Evolutionary conservation across 768 basidiomycete genomes (phyloP), one percentile per base, ranked within the genome.

Genomic region (Tylopilus felleus): DNA sequence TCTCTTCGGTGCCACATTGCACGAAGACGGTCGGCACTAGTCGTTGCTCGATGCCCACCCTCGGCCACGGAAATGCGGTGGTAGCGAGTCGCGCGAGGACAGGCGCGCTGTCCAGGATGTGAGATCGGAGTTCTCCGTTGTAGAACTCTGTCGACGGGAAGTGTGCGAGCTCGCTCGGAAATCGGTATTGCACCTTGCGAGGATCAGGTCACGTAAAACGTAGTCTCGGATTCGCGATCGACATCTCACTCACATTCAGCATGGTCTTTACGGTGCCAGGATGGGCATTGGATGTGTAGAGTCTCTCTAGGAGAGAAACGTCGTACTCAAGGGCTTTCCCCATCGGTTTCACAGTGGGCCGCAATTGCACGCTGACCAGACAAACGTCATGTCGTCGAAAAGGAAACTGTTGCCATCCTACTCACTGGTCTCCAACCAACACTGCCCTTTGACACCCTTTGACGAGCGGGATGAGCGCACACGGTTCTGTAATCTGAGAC

Each of bases 381-480:
- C 4, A 12, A 8, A 22, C 22, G 51, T 52, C 22, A 45, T 35
- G 25, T 12, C 8, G 8, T 27, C 21, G 10, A 31, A 23, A 41
- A 19, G 13, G 5, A 31, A 47, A 1, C 1, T 17, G 13, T 8
- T 8, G 22, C 17, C 16, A 25, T 43, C 21, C 21, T 16, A 73
- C 83, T 72, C 59, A 88, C 86, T 87, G 85, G 60, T 87, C 84
- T 10, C 86, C 86, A 5, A 87, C 85, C 13, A 88, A 69, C 6
- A 86, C 76, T 0, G 80, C 84, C 45, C 76, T 70, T 45, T 70
- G 66, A 41, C 80, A 77, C 3, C 83, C 85, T 62, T 87, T 87
- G 10, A 85, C 83, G 4, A 88, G 71, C 1, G 86, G 84, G 29
- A 87, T 85, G 33, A 87, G 71, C 0, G 84, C 79, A 47, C 77